A percentile compares a stretch with the other conserved stretches of the same genome.
These are phyloP conservation scores for Cystobasidium ongulense DNA, from an alignment of 768 basidiomycete genomes.

Conservation along the genomic window DNA sequence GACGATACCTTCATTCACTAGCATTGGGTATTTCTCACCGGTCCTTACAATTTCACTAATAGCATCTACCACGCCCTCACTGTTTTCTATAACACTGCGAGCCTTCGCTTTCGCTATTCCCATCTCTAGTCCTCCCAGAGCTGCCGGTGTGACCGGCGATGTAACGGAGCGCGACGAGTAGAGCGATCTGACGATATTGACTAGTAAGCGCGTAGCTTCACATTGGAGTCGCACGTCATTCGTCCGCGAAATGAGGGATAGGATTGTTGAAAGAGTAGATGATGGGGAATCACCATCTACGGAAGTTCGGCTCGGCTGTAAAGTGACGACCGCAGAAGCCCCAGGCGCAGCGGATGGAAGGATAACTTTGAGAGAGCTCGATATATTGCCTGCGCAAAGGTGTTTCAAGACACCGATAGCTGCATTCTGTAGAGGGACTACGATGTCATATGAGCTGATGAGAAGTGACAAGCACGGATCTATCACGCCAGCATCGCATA, in stretches of 20 bases:
- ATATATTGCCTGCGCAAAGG: slow-evolving; percentile 60
- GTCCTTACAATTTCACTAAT: slow-evolving; percentile 65
- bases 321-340: background rate
- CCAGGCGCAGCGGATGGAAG: slow-evolving; percentile 42
- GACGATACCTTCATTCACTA: slow-evolving; percentile 82
- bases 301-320: background rate
- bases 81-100: slow-evolving; percentile 49
- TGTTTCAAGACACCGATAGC: slow-evolving; percentile 85
- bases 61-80: slow-evolving; percentile 54
- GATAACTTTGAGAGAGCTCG: slow-evolving; percentile 53
- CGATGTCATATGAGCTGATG: slow-evolving; percentile 68
- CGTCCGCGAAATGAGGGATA: slow-evolving; percentile 66
- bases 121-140: background rate
- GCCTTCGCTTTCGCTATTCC: slow-evolving; percentile 42
- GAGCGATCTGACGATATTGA: slow-evolving; percentile 72
- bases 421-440: slow-evolving; percentile 74
- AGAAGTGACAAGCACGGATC: slow-evolving; percentile 58
- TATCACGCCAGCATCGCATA: slow-evolving; percentile 60
- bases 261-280: slow-evolving; percentile 57
- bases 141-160: background rate
- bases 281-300: background rate
- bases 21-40: slow-evolving; percentile 69
- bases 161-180: slow-evolving; percentile 45
- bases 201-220: slow-evolving; percentile 80
- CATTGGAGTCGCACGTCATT: slow-evolving; percentile 74